Conservation (phyloP, 495 filamentous ascomycete species). For the Echria macrotheca region DNA sequence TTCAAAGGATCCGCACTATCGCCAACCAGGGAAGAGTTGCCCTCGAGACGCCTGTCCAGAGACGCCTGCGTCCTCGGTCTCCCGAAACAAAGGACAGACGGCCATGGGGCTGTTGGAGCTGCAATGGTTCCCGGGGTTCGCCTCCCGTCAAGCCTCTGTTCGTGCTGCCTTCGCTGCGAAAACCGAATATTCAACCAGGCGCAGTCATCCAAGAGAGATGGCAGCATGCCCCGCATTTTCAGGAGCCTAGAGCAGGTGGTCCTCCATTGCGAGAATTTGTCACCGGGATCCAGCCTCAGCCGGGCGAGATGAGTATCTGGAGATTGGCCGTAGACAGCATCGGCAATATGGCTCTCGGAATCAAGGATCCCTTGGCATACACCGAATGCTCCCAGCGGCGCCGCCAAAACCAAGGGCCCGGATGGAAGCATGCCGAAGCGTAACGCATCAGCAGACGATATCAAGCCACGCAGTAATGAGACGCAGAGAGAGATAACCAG, state of each 20-base stretch:
- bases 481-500: slow-evolving; percentile 40
- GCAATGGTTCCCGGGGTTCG: slow-evolving; percentile 31
- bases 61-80: slow-evolving; percentile 26
- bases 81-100: slow-evolving; percentile 45
- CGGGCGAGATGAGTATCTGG: slow-evolving; percentile 41
- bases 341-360: slow-evolving; percentile 18
- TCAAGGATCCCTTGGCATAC: slow-evolving; percentile 29
- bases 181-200: slow-evolving; percentile 34
- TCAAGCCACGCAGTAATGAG: slow-evolving; percentile 33
- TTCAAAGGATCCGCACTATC: slow-evolving; percentile 54
- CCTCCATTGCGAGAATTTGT: slow-evolving; percentile 35
- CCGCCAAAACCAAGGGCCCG: slow-evolving; percentile 36
- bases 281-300: slow-evolving; percentile 31
- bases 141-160: slow-evolving; percentile 37
- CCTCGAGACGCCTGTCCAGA: slow-evolving; percentile 16
- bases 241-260: slow-evolving; percentile 35
- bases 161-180: slow-evolving; percentile 29
- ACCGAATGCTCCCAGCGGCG: slow-evolving; percentile 44
- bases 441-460: slow-evolving; percentile 34
- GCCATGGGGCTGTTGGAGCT: slow-evolving; percentile 41
- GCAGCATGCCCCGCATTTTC: slow-evolving; percentile 37
- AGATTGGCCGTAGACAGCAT: slow-evolving; percentile 35
- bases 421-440: slow-evolving; percentile 29
- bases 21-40: slow-evolving; percentile 9
- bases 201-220: slow-evolving; percentile 29